Percentiles rank a stretch among this genome's conserved stretches.
Evolutionary conservation across 192 early-diverging fungal species (phyloP).

Genomic region (Helicostylum pulchrum): DNA sequence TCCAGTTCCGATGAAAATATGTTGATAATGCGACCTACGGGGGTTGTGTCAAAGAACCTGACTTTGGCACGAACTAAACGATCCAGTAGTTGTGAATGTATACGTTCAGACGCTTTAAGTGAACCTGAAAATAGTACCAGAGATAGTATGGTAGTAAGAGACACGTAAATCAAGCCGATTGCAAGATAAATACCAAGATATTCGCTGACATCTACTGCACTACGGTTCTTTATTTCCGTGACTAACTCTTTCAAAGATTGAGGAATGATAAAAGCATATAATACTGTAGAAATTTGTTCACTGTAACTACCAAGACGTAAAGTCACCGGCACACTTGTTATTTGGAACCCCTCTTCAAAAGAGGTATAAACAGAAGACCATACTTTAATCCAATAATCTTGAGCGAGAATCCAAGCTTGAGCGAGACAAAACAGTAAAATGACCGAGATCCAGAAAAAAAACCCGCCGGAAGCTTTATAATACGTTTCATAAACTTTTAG

Average conservation of each 20-base stretch:
- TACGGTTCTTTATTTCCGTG: not conserved
- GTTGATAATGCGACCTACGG: slow-evolving; percentile 79
- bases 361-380: slow-evolving; percentile 44
- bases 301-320: not conserved
- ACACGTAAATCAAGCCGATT: slow-evolving; percentile 43
- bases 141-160: slow-evolving; percentile 38
- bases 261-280: not conserved
- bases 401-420: slow-evolving; percentile 42
- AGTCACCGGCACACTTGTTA: not conserved
- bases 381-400: slow-evolving; percentile 64
- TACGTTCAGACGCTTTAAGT: slow-evolving; percentile 49
- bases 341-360: not conserved
- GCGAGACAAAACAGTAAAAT: slow-evolving; percentile 44
- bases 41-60: slow-evolving; percentile 89
- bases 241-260: not conserved
- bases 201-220: slow-evolving; percentile 51
- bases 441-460: slow-evolving; percentile 58
- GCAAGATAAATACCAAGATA: slow-evolving; percentile 63
- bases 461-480: slow-evolving; percentile 60
- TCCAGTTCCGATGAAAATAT: slow-evolving; percentile 86
- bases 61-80: slow-evolving; percentile 65
- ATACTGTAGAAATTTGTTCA: not conserved
- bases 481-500: slow-evolving; percentile 76
- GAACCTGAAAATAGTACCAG: slow-evolving; percentile 48
- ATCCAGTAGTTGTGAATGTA: slow-evolving; percentile 57